Percentiles rank a stretch among this genome's conserved stretches.
Evolutionary conservation across 306 rosid species (phyloP).

Genomic region (Ammopiptanthus mongolicus): DNA sequence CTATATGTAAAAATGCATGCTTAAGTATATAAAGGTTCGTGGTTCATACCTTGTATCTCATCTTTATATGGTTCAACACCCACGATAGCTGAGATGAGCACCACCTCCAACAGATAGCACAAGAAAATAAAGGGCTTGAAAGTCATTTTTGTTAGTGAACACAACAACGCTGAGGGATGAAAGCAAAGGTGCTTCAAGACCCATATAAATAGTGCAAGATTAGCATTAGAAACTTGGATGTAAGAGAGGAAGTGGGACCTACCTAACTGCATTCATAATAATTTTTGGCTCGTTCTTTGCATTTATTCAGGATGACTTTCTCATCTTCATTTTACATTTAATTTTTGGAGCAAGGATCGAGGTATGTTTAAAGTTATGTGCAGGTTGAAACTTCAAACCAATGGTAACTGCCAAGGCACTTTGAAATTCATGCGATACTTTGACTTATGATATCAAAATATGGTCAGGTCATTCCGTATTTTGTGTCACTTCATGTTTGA

Average conservation of each 20-base stretch:
- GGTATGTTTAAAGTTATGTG: neutral
- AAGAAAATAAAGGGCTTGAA: constrained; percentile 10
- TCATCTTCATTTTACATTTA: neutral
- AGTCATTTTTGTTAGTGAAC: constrained; percentile 2
- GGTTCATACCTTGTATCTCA: too few species aligned
- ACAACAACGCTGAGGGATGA: neutral
- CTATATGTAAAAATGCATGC: neutral
- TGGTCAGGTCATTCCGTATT: neutral
- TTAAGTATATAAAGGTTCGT: too few species aligned
- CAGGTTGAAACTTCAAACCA: neutral
- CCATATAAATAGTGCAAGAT: neutral
- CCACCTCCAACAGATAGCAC: neutral
- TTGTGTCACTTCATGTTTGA: neutral
- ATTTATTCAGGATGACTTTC: neutral
- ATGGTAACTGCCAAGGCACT: neutral
- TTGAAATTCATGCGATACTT: neutral
- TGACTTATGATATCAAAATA: neutral
- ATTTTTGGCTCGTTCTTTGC: neutral
- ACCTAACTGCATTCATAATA: neutral
- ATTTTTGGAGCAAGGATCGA: neutral
- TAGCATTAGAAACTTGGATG: neutral
- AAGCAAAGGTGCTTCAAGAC: neutral
- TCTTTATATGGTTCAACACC: too few species aligned
- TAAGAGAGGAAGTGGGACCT: neutral
- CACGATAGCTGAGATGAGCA: constrained; percentile 9